Evolutionary conservation across 2,329 filamentous ascomycete genomes (phyloP).

Genomic region (Immersiporthe knoxdaviesiana): DNA sequence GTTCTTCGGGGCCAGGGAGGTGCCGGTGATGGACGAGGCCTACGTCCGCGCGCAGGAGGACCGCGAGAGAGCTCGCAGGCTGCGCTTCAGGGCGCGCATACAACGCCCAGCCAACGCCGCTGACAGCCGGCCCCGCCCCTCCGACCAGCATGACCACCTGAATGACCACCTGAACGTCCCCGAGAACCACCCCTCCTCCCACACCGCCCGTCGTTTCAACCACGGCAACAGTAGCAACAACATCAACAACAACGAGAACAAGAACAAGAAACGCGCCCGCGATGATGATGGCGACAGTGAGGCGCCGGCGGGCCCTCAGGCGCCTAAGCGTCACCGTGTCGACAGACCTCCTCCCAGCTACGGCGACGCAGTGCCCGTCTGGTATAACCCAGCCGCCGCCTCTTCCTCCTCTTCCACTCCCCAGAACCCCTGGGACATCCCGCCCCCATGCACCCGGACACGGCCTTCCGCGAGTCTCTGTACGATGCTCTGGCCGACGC

Average conservation of each 20-base stretch:
- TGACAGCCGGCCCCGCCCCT: neutral
- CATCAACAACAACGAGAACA: neutral
- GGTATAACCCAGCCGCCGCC: neutral
- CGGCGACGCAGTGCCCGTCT: neutral
- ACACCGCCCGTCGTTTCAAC: too few species aligned
- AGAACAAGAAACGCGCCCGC: neutral
- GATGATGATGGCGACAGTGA: neutral
- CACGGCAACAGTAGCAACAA: too few species aligned
- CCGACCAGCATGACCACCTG: neutral
- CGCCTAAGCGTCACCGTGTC: neutral
- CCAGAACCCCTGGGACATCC: conserved; percentile 26
- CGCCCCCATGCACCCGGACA: conserved; percentile 55
- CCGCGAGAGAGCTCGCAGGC: conserved; percentile 21
- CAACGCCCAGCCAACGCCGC: neutral
- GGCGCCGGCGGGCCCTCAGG: neutral
- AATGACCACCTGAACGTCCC: neutral
- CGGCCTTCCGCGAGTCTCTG: conserved; percentile 87
- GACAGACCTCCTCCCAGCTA: neutral
- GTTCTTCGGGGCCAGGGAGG: conserved; percentile 3
- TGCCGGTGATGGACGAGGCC: conserved; percentile 4
- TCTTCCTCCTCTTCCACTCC: conserved; percentile 33
- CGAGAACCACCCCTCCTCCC: neutral
- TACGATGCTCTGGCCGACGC: conserved; percentile 98
- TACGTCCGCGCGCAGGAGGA: conserved; percentile 17
- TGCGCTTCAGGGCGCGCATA: conserved; percentile 8